These are phyloP conservation scores for Colletotrichum lindemuthianum DNA, from an alignment of 2,329 filamentous ascomycete species.

Conservation along the genomic window DNA sequence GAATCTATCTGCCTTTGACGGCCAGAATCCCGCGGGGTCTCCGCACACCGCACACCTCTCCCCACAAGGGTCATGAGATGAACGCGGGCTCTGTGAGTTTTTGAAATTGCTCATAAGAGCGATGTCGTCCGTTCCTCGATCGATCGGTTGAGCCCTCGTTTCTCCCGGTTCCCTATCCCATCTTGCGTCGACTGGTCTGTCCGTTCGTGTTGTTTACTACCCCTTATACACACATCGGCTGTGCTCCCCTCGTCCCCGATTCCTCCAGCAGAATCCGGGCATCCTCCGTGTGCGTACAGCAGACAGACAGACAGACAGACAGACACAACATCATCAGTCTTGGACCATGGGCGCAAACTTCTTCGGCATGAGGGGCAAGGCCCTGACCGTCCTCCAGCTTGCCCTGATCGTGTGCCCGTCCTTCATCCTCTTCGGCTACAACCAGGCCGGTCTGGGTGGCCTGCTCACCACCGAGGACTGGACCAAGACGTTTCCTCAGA, in stretches of 20 bases:
- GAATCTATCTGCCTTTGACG: slow-evolving; percentile 31
- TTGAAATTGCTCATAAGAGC: slow-evolving; percentile 20
- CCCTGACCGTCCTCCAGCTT: slow-evolving; percentile 50
- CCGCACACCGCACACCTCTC: slow-evolving; percentile 33
- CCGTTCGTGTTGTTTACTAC: not conserved
- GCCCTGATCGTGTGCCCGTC: slow-evolving; percentile 54
- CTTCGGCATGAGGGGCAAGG: slow-evolving; percentile 49
- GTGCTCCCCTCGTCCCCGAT: slow-evolving; percentile 7
- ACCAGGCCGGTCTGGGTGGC: slow-evolving; percentile 52
- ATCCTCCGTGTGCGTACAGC: slow-evolving; percentile 5
- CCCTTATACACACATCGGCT: slow-evolving; percentile 7
- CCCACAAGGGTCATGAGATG: slow-evolving; percentile 32
- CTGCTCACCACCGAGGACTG: slow-evolving; percentile 47
- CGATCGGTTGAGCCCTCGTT: not conserved
- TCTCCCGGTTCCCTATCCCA: slow-evolving; percentile 3
- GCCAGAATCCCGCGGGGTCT: slow-evolving; percentile 36
- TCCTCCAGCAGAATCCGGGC: slow-evolving; percentile 15
- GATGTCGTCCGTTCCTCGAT: not conserved
- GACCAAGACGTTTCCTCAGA: slow-evolving; percentile 50
- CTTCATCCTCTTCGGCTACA: slow-evolving; percentile 55
- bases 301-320: too few species aligned
- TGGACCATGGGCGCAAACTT: slow-evolving; percentile 25
- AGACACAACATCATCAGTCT: slow-evolving; percentile 7
- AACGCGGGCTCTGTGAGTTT: slow-evolving; percentile 4
- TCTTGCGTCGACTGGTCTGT: slow-evolving; percentile 8